Evolutionary conservation across 805 yeast genomes (phyloP).

Genomic region (Brettanomyces nanus): DNA sequence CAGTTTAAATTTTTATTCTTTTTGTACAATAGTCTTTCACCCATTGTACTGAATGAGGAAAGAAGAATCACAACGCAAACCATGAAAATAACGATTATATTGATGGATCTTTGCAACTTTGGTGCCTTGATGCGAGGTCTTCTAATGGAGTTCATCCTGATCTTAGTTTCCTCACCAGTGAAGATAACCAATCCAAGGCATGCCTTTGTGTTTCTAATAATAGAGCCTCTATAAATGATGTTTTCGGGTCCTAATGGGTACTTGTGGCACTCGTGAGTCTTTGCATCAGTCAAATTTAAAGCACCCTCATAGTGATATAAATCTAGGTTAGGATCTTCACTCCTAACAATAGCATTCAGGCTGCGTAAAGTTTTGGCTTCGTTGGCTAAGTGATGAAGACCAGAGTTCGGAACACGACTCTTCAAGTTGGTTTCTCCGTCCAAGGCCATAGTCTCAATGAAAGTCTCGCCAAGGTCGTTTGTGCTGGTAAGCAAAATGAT

Average conservation of each 20-base stretch:
- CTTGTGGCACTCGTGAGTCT: slow-evolving; percentile 24
- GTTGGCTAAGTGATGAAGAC: slow-evolving; percentile 43
- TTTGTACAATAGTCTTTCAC: slow-evolving; percentile 48
- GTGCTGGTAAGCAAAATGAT: slow-evolving; percentile 62
- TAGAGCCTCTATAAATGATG: slow-evolving; percentile 85
- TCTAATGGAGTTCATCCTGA: slow-evolving; percentile 87
- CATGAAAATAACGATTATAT: slow-evolving; percentile 80
- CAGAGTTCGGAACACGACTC: slow-evolving; percentile 58
- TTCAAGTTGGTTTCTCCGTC: slow-evolving; percentile 97
- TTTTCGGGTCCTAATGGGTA: slow-evolving; percentile 72
- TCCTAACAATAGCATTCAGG: slow-evolving; percentile 46
- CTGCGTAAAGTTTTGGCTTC: slow-evolving; percentile 43
- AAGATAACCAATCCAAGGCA: slow-evolving; percentile 77
- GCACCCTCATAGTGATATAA: slow-evolving; percentile 88
- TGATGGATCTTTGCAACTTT: slow-evolving; percentile 74
- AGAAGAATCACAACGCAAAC: slow-evolving; percentile 69
- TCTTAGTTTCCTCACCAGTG: slow-evolving; percentile 93
- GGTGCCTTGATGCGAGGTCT: slow-evolving; percentile 93
- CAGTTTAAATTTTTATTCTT: slow-evolving; percentile 42
- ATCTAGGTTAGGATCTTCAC: slow-evolving; percentile 90
- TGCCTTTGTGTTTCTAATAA: slow-evolving; percentile 73
- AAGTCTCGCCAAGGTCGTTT: slow-evolving; percentile 55
- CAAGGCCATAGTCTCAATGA: slow-evolving; percentile 91
- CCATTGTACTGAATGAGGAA: slow-evolving; percentile 77
- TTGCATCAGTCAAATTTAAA: slow-evolving; percentile 28